Conservation (phyloP, 805 yeast species). For the Candida khao-thaluensis region DNA sequence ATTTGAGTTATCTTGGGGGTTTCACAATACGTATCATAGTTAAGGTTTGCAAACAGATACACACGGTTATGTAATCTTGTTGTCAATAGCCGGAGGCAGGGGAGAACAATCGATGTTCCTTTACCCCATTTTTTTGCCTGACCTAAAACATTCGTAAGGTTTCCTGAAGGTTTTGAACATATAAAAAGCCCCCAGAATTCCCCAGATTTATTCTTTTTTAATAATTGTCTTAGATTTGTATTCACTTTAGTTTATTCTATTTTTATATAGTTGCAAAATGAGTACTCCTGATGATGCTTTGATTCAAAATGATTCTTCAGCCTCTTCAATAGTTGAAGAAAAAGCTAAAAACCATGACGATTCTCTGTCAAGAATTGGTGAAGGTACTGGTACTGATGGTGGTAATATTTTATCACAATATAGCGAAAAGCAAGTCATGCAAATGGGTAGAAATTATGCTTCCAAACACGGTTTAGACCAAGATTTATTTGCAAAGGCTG, state of each 20-base stretch:
- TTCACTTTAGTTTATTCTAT: too few relatives aligned
- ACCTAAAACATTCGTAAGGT: slow-evolving; percentile 1
- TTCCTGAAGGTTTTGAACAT: too few relatives aligned
- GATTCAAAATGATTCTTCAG: slow-evolving; percentile 8
- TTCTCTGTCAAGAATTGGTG: slow-evolving; percentile 7
- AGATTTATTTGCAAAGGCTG: slow-evolving; percentile 61
- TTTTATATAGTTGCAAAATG: not conserved
- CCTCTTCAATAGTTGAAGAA: slow-evolving; percentile 14
- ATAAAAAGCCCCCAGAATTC: not conserved
- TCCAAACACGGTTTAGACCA: slow-evolving; percentile 52
- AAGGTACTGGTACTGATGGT: slow-evolving; percentile 20
- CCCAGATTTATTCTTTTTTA: not conserved
- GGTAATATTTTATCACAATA: slow-evolving; percentile 56
- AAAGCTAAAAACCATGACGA: slow-evolving; percentile 15
- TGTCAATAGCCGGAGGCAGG: not conserved
- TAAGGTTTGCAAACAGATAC: not conserved
- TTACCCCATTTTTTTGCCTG: slow-evolving; percentile 7
- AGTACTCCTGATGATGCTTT: slow-evolving; percentile 8
- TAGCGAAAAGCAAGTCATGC: slow-evolving; percentile 60
- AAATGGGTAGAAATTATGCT: slow-evolving; percentile 70
- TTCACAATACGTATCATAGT: not conserved
- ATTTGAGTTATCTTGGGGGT: too few relatives aligned
- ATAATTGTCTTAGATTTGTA: too few relatives aligned
- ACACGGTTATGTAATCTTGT: slow-evolving; percentile 5
- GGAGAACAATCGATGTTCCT: slow-evolving; percentile 3